Evolutionary conservation across 305 asterid species (phyloP).

Genomic region (Withania somnifera): DNA sequence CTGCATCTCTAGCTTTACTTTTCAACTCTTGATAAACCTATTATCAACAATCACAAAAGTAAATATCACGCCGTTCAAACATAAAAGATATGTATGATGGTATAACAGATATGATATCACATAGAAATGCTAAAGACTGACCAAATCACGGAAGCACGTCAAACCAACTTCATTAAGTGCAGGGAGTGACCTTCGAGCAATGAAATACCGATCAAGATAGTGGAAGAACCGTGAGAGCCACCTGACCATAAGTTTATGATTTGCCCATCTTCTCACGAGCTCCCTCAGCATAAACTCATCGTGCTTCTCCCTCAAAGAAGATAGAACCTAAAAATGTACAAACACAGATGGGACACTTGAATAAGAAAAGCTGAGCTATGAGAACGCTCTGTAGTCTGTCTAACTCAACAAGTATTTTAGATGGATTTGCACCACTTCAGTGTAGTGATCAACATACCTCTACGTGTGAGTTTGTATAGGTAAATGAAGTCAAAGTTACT

Average conservation of each 20-base stretch:
- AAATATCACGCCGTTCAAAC: background rate
- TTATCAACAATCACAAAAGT: background rate
- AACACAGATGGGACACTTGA: background rate
- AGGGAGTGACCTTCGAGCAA: conserved; percentile 33
- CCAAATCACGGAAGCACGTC: conserved; percentile 23
- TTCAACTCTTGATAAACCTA: conserved; percentile 35
- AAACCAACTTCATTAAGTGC: conserved; percentile 18
- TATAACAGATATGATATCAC: background rate
- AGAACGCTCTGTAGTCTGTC: background rate
- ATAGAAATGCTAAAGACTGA: background rate
- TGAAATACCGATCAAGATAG: conserved; percentile 36
- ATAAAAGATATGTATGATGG: background rate
- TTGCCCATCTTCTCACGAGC: conserved; percentile 37
- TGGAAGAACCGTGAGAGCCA: conserved; percentile 41
- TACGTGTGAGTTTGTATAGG: background rate
- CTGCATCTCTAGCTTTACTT: conserved; percentile 34
- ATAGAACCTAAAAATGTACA: conserved; percentile 21
- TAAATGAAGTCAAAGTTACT: background rate
- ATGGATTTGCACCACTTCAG: too few species aligned
- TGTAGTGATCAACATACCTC: too few species aligned
- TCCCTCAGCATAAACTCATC: conserved; percentile 40
- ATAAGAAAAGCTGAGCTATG: background rate
- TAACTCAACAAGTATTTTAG: too few species aligned
- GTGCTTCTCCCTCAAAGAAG: conserved; percentile 35
- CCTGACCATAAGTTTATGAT: conserved; percentile 38